Base-by-base conservation (phyloP, 2,329 filamentous ascomycete species). In the Neonectria sp. region DNA sequence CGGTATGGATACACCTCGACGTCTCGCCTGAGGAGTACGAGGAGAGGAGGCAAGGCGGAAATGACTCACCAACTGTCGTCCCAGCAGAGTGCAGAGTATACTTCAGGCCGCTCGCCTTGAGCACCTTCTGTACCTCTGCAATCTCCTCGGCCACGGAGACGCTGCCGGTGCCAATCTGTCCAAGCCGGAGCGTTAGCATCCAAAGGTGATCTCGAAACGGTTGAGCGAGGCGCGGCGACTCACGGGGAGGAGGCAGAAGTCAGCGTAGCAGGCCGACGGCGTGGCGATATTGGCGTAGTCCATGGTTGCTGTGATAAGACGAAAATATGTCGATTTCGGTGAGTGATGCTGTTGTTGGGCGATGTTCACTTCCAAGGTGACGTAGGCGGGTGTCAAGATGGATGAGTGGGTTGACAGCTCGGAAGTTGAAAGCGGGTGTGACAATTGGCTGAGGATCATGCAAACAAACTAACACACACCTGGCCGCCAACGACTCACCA, bases 61-160 rank as follows among this genome's bases (percentile, higher is more conserved):
- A 72, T 68, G 31, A 85, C 91, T 65, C 84, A 96, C 94, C 95
- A 62, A 98, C 89, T 0, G 95, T 98, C 0, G 95, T 98, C 13
- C 95, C 96, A 2, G 95, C 95, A 29, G 93, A 95, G 82, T 98
- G 95, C 94, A 98, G 96, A 53, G 88, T 91, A 79, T 95, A 95
- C 71, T 90, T 91, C 69, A 98, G 81, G 2, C 94, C 94, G 73
- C 92, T 96, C 60, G 89, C 90, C 81, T 92, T 90, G 75, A 99
- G 87, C 40, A 98, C 86, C 64, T 91, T 90, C 83, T 98, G 95
- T 43, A 98, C 94, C 70, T 93, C 91, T 37, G 95, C 95, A 33
- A 99, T 91, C 79, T 98, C 93, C 73, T 92, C 89, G 5, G 93
- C 92, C 17, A 95, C 92, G 2, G 93, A 95, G 58, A 90, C 86